These are phyloP conservation scores for Quercus gilva DNA, from an alignment of 306 rosid genomes.

Conservation along the genomic window DNA sequence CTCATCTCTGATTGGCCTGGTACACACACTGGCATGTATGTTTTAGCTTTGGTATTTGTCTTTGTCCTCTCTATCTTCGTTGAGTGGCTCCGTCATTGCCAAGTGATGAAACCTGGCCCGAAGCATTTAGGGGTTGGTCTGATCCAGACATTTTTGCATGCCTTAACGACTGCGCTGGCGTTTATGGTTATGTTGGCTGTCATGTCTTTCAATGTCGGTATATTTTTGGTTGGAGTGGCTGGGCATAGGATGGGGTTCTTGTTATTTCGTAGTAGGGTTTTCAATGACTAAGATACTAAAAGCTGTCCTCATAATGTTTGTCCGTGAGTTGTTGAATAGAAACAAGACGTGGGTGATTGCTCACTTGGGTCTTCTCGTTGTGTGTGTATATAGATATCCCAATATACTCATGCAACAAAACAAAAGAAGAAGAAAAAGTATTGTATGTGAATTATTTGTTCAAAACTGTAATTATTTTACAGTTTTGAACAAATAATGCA, in stretches of 20 bases:
- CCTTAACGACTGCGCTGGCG: slow-evolving; percentile 48
- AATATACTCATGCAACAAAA: too few relatives aligned
- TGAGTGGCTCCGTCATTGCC: slow-evolving; percentile 49
- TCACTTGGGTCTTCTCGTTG: too few relatives aligned
- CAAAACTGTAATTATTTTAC: too few relatives aligned
- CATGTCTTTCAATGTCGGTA: slow-evolving; percentile 83
- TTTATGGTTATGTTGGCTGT: slow-evolving; percentile 75
- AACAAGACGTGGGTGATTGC: too few relatives aligned
- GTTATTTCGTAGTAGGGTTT: slow-evolving; percentile 42
- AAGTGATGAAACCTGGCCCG: slow-evolving; percentile 43
- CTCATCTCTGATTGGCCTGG: slow-evolving; percentile 72
- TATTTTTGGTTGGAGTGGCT: slow-evolving; percentile 55
- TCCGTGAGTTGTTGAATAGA: slow-evolving; percentile 42
- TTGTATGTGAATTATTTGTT: too few relatives aligned
- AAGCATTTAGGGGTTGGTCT: slow-evolving; percentile 32
- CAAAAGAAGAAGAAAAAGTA: too few relatives aligned
- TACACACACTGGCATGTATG: slow-evolving; percentile 49
- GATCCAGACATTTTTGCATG: slow-evolving; percentile 51
- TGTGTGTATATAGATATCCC: too few relatives aligned
- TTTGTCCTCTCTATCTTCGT: slow-evolving; percentile 49
- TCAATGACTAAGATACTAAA: slow-evolving; percentile 18
- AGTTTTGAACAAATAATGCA: too few relatives aligned
- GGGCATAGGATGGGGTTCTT: slow-evolving; percentile 75
- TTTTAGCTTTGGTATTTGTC: slow-evolving; percentile 43
- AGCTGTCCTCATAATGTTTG: slow-evolving; percentile 41